Percentiles rank a stretch among this genome's conserved stretches.
Evolutionary conservation across 2,329 filamentous ascomycete species (phyloP).

Genomic region (Alternaria burnsii): DNA sequence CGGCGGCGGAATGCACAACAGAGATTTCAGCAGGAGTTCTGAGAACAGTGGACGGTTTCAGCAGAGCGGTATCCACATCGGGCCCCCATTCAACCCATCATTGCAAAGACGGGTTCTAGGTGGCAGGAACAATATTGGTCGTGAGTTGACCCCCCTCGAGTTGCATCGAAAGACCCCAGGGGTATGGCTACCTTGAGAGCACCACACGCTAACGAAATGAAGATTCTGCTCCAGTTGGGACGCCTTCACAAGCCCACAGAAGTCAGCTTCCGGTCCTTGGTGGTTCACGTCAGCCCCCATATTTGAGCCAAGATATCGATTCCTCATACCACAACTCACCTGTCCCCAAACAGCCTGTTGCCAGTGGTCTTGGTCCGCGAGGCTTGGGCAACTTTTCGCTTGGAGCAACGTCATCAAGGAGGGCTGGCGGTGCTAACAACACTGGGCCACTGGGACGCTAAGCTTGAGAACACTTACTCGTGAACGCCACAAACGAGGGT

Average conservation of each 20-base stretch:
- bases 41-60: slow-evolving; percentile 34
- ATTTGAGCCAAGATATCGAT: slow-evolving; percentile 25
- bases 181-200: background rate
- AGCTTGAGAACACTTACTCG: background rate
- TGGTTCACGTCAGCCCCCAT: slow-evolving; percentile 35
- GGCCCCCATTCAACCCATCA: slow-evolving; percentile 31
- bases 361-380: slow-evolving; percentile 23
- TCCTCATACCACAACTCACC: slow-evolving; percentile 44
- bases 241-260: slow-evolving; percentile 39
- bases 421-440: slow-evolving; percentile 15
- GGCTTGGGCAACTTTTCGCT: slow-evolving; percentile 40
- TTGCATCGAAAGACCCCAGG: background rate
- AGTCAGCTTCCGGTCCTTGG: slow-evolving; percentile 43
- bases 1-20: slow-evolving; percentile 26
- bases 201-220: slow-evolving; percentile 8
- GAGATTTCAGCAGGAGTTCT: slow-evolving; percentile 36
- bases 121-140: slow-evolving; percentile 24
- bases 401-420: slow-evolving; percentile 44
- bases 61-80: slow-evolving; percentile 27
- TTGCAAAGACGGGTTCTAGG: slow-evolving; percentile 28
- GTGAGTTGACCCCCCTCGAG: slow-evolving; percentile 26
- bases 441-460: slow-evolving; percentile 23
- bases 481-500: background rate
- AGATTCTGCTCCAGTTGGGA: slow-evolving; percentile 38
- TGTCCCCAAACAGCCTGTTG: slow-evolving; percentile 44